phyloP scores from a whole-genome alignment of 768 basidiomycete species.

The Lentinula sp. region DNA sequence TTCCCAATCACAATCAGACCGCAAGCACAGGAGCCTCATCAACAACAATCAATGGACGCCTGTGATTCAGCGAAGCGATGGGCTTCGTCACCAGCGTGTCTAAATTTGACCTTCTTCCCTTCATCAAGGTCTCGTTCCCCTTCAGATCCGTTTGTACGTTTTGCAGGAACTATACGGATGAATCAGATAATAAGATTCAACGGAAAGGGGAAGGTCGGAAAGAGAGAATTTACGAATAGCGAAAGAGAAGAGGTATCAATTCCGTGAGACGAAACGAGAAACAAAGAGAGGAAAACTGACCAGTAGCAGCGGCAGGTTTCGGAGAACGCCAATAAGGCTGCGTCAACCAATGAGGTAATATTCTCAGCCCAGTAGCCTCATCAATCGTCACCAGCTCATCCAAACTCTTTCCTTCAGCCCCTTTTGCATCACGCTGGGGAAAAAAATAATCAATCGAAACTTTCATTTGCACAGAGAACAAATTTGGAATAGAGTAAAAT shows the following conservation, averaged over 20 bases:
- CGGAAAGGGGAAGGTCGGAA: not conserved
- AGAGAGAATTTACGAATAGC: not conserved
- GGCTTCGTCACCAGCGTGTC: not conserved
- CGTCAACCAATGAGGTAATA: slow-evolving; percentile 63
- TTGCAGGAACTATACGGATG: not conserved
- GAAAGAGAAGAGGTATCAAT: not conserved
- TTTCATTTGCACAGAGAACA: no score
- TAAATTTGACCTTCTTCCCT: not conserved
- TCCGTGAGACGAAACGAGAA: not conserved
- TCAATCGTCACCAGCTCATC: slow-evolving; percentile 37
- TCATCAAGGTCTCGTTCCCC: not conserved
- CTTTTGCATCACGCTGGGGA: slow-evolving; percentile 41
- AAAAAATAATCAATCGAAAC: not conserved
- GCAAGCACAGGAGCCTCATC: not conserved
- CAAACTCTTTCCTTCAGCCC: slow-evolving; percentile 19
- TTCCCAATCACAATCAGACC: not conserved
- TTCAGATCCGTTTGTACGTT: not conserved
- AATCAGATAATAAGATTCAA: not conserved
- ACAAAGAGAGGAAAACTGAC: not conserved
- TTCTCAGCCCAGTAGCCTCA: slow-evolving; percentile 38
- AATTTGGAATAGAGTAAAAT: no score
- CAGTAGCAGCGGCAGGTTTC: slow-evolving; percentile 6
- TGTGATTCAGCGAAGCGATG: not conserved
- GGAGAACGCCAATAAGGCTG: slow-evolving; percentile 63
- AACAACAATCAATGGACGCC: not conserved